Conservation (phyloP, 1,139 yeast genomes). For the Torulaspora globosa region DNA sequence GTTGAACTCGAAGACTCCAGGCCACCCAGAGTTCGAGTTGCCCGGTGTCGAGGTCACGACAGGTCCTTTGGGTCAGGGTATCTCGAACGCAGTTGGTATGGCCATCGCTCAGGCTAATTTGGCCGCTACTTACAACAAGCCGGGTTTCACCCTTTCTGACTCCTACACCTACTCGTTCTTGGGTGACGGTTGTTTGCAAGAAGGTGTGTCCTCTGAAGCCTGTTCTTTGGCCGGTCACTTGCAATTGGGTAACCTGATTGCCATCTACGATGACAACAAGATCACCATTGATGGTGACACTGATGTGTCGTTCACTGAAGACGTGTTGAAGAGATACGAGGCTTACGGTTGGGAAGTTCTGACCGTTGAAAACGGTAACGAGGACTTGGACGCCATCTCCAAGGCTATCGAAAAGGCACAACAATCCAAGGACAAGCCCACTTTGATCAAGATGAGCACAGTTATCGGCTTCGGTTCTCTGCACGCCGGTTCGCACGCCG, state of each 20-base stretch:
- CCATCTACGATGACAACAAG: slow-evolving; percentile 95
- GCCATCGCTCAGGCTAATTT: slow-evolving; percentile 92
- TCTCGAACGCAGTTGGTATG: slow-evolving; percentile 92
- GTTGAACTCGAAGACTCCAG: slow-evolving; percentile 87
- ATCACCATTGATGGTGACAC: slow-evolving; percentile 97
- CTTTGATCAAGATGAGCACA: slow-evolving; percentile 83
- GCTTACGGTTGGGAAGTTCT: slow-evolving; percentile 94
- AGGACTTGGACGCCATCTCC: slow-evolving; percentile 67
- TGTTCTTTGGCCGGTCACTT: slow-evolving; percentile 95
- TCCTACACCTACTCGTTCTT: slow-evolving; percentile 74
- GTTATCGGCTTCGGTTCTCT: slow-evolving; percentile 94
- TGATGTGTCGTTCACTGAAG: slow-evolving; percentile 88
- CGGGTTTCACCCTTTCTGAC: slow-evolving; percentile 67
- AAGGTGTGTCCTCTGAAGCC: slow-evolving; percentile 96
- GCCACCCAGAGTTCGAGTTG: slow-evolving; percentile 83
- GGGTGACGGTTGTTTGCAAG: slow-evolving; percentile 99
- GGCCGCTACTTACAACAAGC: slow-evolving; percentile 93
- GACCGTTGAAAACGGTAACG: slow-evolving; percentile 76
- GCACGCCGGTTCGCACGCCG: slow-evolving; percentile 81
- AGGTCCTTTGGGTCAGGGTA: slow-evolving; percentile 99
- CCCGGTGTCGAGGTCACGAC: slow-evolving; percentile 98
- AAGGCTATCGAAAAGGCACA: slow-evolving; percentile 73
- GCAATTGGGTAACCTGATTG: slow-evolving; percentile 88
- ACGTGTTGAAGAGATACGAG: slow-evolving; percentile 79
- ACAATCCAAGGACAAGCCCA: slow-evolving; percentile 69